These are phyloP conservation scores for Mycena galericulata DNA, from an alignment of 768 basidiomycete genomes.

Conservation along the genomic window DNA sequence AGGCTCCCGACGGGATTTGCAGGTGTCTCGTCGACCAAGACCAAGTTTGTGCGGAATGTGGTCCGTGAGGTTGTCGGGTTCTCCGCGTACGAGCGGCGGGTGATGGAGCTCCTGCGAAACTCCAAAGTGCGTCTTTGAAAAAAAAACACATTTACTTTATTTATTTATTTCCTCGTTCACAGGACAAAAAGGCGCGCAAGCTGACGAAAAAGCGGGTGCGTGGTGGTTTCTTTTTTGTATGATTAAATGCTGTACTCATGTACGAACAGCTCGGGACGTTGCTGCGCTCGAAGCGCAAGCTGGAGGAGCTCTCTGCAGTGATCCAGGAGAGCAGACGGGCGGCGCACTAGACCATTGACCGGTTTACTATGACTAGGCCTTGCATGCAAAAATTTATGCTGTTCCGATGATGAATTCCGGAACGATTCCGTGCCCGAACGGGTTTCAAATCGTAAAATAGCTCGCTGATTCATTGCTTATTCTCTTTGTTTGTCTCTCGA, in stretches of 20 bases:
- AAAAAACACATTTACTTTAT: too few relatives aligned
- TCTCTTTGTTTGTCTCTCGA: too few relatives aligned
- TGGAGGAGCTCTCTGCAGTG: slow-evolving; percentile 93
- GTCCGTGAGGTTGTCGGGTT: slow-evolving; percentile 98
- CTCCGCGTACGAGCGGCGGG: slow-evolving; percentile 96
- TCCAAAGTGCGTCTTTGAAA: slow-evolving; percentile 90
- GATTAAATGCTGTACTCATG: too few relatives aligned
- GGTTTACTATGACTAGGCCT: slow-evolving; percentile 20
- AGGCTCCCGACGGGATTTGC: neutral
- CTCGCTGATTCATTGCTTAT: slow-evolving; percentile 7
- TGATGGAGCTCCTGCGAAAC: slow-evolving; percentile 98
- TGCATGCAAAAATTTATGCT: slow-evolving; percentile 11
- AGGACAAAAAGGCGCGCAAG: slow-evolving; percentile 99
- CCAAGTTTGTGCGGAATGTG: slow-evolving; percentile 92
- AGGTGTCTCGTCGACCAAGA: slow-evolving; percentile 81
- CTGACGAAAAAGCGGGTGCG: slow-evolving; percentile 98
- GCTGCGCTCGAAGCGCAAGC: slow-evolving; percentile 97
- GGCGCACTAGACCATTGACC: slow-evolving; percentile 51
- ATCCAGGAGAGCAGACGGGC: slow-evolving; percentile 94
- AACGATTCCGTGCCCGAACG: too few relatives aligned
- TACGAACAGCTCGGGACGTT: slow-evolving; percentile 89
- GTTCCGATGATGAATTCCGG: too few relatives aligned
- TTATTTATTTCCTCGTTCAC: slow-evolving; percentile 12
- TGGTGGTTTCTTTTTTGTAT: slow-evolving; percentile 35
- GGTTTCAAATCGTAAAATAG: too few relatives aligned